Conservation (phyloP, 352 stramenopile genomes). For the Globisporangium uncinulatum region DNA sequence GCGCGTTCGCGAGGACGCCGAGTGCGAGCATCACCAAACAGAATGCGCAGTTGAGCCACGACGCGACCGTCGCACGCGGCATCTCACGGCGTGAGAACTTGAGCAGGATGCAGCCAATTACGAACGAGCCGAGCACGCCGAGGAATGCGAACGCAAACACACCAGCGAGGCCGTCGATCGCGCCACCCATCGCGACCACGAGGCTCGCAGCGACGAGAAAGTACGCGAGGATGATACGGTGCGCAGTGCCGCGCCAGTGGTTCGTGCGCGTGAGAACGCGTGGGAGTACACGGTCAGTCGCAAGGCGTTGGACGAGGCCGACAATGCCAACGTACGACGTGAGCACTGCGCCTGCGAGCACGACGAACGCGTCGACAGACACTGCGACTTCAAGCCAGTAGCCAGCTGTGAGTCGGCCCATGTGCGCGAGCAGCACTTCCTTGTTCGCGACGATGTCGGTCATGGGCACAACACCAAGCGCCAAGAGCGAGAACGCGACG, state of each 20-base stretch:
- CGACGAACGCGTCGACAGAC: constrained; percentile 68
- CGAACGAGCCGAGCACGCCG: constrained; percentile 66
- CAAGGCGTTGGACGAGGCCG: constrained; percentile 53
- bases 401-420: constrained; percentile 28
- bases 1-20: constrained; percentile 43
- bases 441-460: constrained; percentile 36
- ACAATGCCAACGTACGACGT: constrained; percentile 68
- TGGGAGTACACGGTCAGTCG: constrained; percentile 44
- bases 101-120: constrained; percentile 56
- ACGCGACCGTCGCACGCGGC: constrained; percentile 55
- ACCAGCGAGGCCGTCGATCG: constrained; percentile 52
- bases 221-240: constrained; percentile 57
- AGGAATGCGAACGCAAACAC: constrained; percentile 81
- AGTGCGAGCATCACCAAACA: constrained; percentile 44
- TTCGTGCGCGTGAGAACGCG: constrained; percentile 36
- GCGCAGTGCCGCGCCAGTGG: constrained; percentile 40
- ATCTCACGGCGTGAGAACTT: constrained; percentile 77
- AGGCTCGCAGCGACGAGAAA: constrained; percentile 44
- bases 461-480: constrained; percentile 63
- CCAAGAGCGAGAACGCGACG: constrained; percentile 55
- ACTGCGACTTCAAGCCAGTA: constrained; percentile 26
- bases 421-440: constrained; percentile 55
- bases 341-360: constrained; percentile 63
- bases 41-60: constrained; percentile 54
- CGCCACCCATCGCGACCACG: constrained; percentile 42